Evolutionary conservation across 306 rosid genomes (phyloP), one percentile per base, ranked within the genome.

Genomic region (Vicia sativa): DNA sequence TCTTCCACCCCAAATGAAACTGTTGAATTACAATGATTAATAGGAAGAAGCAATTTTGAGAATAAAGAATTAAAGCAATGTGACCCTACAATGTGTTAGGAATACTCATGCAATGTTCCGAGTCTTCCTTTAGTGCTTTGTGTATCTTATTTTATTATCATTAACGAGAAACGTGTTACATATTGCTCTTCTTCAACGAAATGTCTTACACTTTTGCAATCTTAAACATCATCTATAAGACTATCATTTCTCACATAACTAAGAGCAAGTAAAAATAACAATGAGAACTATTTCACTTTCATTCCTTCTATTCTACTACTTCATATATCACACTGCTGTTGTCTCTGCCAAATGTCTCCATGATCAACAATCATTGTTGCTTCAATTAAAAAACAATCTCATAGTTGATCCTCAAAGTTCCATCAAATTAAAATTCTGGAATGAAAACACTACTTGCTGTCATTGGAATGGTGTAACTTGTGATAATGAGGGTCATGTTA

Each of bases 381-480:
- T 78, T 2, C 45, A 68, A 12, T 15, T 81, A 52, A 83, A 76
- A 79, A 71, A 64, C 10, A 35, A 19, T 52, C 68, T 80, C 43
- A 1, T 0, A 1, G 50, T 53, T 4, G 0, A 5, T 0, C 0
- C 6, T 16, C 0, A n/a, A 1, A 0, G 0, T 0, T 76, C 87
- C 11, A 67, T 7, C 2, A 77, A 73, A 38, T 63, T 81, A 5
- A 50, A 0, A 2, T 4, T 1, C 0, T 66, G 73, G 88, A 18
- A 63, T 2, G 11, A 13, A 18, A 76, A 8, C 25, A 8, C 4
- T 2, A 68, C 54, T 67, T 73, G 68, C 3, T 77, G 87, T 60
- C 2, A 52, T 6, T 82, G 92, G 92, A 41, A 0, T 1, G 87
- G 89, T 12, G 79, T 87, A 1, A 41, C 61, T 5, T 85, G 83